Percentiles rank a stretch among this genome's conserved stretches.
Conservation (phyloP, 495 filamentous ascomycete species). For the Podospora conica region DNA sequence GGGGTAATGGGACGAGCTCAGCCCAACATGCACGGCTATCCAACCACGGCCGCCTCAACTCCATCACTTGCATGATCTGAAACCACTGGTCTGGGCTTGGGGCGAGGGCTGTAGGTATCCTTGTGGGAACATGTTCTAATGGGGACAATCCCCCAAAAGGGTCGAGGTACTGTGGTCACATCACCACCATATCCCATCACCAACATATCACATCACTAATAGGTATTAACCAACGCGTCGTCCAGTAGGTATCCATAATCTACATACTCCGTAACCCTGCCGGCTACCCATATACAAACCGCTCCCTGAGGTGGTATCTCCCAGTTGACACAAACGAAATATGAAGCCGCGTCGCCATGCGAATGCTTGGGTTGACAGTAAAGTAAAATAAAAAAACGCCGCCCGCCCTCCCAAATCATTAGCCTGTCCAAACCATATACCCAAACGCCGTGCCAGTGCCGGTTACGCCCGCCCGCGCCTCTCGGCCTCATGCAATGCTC, state of each 20-base stretch:
- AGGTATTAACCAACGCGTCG: not conserved
- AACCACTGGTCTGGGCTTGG: not conserved
- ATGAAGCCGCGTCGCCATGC: not conserved
- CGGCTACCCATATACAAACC: not conserved
- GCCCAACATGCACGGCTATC: not conserved
- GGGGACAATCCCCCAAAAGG: too few species aligned
- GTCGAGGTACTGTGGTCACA: too few species aligned
- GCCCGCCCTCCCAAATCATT: not conserved
- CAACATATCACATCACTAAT: not conserved
- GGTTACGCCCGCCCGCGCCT: constrained; percentile 35
- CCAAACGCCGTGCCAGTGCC: not conserved
- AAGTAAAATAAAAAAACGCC: not conserved
- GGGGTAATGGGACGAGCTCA: not conserved
- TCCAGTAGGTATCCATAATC: not conserved
- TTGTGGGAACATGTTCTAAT: too few species aligned
- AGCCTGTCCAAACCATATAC: not conserved
- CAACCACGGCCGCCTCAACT: not conserved
- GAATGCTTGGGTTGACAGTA: not conserved
- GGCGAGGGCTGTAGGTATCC: too few species aligned
- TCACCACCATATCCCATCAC: too few species aligned
- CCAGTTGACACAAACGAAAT: not conserved
- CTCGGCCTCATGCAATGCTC: constrained; percentile 57
- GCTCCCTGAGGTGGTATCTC: not conserved
- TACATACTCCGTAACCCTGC: not conserved
- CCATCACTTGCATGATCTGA: not conserved